Conservation (phyloP, 139 green algal species). For the Yamagishiella unicocca region DNA sequence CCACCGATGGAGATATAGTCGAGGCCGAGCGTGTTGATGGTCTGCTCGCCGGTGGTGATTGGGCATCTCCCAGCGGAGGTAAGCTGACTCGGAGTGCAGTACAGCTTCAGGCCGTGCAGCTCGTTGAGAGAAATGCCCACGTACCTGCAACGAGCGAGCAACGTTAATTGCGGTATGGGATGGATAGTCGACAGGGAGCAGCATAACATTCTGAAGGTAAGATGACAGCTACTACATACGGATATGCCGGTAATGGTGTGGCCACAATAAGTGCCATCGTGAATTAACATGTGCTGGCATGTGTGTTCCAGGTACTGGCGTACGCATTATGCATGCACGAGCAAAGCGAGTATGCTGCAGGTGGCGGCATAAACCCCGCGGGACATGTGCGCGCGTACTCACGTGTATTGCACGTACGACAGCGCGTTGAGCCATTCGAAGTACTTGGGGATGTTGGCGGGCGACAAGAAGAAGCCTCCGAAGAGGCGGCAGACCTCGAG, state of each 20-base stretch:
- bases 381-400: not conserved
- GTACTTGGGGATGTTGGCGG: slow-evolving; percentile 60
- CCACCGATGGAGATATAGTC: slow-evolving; percentile 55
- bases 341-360: no score
- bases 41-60: slow-evolving; percentile 57
- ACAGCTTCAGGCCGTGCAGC: slow-evolving; percentile 63
- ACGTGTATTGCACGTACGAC: slow-evolving; percentile 56
- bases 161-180: slow-evolving; percentile 50
- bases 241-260: no score
- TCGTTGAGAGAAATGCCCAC: slow-evolving; percentile 66
- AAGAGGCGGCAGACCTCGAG: slow-evolving; percentile 52
- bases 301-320: no score
- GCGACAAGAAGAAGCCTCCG: slow-evolving; percentile 62
- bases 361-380: no score
- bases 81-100: slow-evolving; percentile 55
- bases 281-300: no score
- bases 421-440: slow-evolving; percentile 62
- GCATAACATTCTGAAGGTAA: no score
- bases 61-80: slow-evolving; percentile 34
- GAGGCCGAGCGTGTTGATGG: slow-evolving; percentile 62
- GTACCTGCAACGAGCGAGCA: slow-evolving; percentile 43
- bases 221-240: no score
- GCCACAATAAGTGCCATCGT: no score
- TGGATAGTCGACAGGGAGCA: no score
- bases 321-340: no score